Conservation (phyloP, 2,329 filamentous ascomycete species). For the Paecilomyces formosus region DNA sequence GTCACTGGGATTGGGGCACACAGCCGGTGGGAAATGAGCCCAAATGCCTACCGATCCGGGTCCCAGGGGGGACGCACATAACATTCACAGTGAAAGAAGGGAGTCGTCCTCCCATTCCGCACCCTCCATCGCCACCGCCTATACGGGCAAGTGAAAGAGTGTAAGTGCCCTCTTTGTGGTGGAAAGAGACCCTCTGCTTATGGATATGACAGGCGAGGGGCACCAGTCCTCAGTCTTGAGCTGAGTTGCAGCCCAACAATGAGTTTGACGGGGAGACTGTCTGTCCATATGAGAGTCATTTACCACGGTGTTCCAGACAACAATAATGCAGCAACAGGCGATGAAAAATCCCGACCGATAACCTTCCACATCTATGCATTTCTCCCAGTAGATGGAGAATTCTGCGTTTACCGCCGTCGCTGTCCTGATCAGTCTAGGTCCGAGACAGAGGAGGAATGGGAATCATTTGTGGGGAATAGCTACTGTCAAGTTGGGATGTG, state of each 20-base stretch:
- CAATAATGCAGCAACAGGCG: background rate
- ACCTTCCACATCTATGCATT: constrained; percentile 2
- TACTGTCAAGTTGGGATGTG: background rate
- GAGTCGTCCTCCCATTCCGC: background rate
- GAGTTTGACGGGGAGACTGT: background rate
- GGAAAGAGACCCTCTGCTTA: background rate
- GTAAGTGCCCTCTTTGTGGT: background rate
- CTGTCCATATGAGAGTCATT: background rate
- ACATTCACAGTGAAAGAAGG: background rate
- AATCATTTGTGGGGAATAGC: background rate
- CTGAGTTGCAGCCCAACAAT: background rate
- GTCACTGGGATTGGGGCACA: background rate
- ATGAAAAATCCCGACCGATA: constrained; percentile 1
- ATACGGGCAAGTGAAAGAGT: background rate
- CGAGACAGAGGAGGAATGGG: constrained; percentile 2
- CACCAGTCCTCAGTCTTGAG: background rate
- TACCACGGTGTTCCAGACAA: constrained; percentile 1
- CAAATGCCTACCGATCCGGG: background rate
- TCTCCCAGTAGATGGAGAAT: background rate
- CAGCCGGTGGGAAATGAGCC: background rate
- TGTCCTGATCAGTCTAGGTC: background rate
- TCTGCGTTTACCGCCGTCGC: constrained; percentile 2
- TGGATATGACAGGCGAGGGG: background rate
- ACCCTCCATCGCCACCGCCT: background rate
- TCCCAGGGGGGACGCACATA: background rate